phyloP scores from a whole-genome alignment of 208 protist species.

The Polymyxa betae region DNA sequence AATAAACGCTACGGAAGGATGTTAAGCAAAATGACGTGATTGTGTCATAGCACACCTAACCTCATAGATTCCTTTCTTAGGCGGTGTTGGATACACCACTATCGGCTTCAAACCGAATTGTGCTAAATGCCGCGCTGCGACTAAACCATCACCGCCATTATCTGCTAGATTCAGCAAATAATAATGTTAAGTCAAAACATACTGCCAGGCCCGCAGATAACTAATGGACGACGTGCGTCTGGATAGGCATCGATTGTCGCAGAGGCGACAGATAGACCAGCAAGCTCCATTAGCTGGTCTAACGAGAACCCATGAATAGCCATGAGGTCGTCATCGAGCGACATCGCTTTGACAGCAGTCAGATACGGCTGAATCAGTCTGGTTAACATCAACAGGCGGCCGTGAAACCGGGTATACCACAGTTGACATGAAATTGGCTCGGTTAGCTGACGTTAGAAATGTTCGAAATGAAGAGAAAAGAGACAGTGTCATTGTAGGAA shows the following conservation, averaged over 20 bases:
- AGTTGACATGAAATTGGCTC: no score
- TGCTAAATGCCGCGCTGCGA: background rate
- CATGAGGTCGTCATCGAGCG: conserved; percentile 24
- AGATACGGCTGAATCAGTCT: background rate
- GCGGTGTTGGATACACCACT: conserved; percentile 35
- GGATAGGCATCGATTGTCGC: background rate
- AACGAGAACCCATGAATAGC: conserved; percentile 43
- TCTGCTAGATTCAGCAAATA: background rate
- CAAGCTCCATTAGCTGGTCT: conserved; percentile 52
- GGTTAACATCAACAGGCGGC: no score
- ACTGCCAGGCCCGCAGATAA: conserved; percentile 39
- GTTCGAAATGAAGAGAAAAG: no score
- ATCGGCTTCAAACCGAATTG: conserved; percentile 1
- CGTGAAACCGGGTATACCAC: no score
- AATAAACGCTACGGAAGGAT: background rate
- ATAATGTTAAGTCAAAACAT: background rate
- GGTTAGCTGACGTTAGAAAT: no score
- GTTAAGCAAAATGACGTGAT: background rate
- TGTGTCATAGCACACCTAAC: background rate
- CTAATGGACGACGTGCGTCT: background rate
- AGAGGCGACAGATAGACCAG: conserved; percentile 1
- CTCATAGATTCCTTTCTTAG: conserved; percentile 33
- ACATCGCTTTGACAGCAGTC: background rate
- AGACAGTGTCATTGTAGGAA: no score
- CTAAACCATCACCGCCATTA: conserved; percentile 33